Base-by-base conservation (phyloP, 2,329 filamentous ascomycete genomes). In the Colletotrichum salicis region DNA sequence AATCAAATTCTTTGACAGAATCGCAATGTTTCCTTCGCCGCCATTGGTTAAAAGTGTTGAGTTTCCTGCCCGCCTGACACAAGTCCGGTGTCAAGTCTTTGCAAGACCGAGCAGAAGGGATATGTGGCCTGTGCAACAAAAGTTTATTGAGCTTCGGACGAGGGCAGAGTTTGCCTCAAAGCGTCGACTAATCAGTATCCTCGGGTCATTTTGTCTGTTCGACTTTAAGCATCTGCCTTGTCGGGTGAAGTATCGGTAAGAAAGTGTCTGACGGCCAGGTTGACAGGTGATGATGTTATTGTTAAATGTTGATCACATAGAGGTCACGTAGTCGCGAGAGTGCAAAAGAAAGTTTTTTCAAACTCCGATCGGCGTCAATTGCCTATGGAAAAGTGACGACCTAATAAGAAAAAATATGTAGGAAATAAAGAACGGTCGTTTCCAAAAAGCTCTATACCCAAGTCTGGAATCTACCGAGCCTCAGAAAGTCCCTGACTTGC, bases 371-470 rank as follows among this genome's bases (percentile, higher is more conserved):
- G 64, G 72, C 64, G 64, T 73, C 58, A 63, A 69, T 73, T 73
- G 64, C 64, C 33, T 69, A 61, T 61, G 64, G 61, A 73, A 72
- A 59, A 22, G 19, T 59, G 57, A 55, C 65, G 62, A 61, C 69
- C 64, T 64, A 64, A 70, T 60, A 62, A 69, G 41, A 59, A 68
- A 68, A 41, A 61, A 19, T 59, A 64, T 65, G 45, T 72, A 72
- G 60, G 31, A 72, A 64, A 69, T 57, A 71, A 59, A 54, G 69
- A 69, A 72, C 35, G 64, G 64, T 41, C 64, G 64, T 72, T 65
- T 70, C 70, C 72, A 72, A 55, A 72, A 72, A 48, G 64, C 52
- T 66, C 60, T 69, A 72, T 65, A 70, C 70, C 72, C 70, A 48
- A 62, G 61, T 62, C 59, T 63, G 56, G 67, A n/a, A 64, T 68